These are phyloP conservation scores for Chrysopogon serrulatus DNA, from an alignment of 176 grass and related monocot species.

Conservation along the genomic window DNA sequence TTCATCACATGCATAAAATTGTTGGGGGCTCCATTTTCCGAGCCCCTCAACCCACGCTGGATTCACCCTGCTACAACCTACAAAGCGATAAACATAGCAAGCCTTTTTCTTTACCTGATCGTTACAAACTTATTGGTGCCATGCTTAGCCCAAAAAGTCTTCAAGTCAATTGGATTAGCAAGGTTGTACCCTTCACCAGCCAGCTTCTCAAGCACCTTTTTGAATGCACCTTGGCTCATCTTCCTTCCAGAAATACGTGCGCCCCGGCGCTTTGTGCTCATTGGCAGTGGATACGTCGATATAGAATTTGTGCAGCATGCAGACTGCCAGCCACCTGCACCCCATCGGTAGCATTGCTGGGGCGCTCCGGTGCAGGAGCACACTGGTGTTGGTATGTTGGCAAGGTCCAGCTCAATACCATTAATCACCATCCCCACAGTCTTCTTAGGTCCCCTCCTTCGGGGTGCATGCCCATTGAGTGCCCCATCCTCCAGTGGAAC, in stretches of 20 bases:
- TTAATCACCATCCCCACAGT: conserved; percentile 68
- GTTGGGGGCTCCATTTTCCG: neutral
- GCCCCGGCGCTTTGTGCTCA: conserved; percentile 63
- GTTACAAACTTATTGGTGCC: conserved; percentile 92
- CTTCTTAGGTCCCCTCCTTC: conserved; percentile 44
- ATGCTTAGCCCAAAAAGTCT: conserved; percentile 87
- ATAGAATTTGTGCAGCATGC: conserved; percentile 90
- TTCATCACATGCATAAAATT: neutral
- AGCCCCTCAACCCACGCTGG: neutral
- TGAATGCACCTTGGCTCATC: conserved; percentile 93
- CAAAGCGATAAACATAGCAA: conserved; percentile 20
- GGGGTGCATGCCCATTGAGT: conserved; percentile 24
- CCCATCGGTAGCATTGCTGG: conserved; percentile 83
- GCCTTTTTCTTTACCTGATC: conserved; percentile 49
- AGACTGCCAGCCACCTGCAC: conserved; percentile 79
- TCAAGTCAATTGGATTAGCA: conserved; percentile 77
- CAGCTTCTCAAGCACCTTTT: conserved; percentile 89
- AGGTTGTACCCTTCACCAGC: conserved; percentile 85
- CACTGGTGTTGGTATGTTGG: conserved; percentile 62
- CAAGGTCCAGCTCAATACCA: conserved; percentile 76
- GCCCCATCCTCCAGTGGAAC: conserved; percentile 20
- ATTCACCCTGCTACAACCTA: neutral
- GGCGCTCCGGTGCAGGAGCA: conserved; percentile 76
- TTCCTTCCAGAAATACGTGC: conserved; percentile 80
- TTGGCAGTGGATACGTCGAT: conserved; percentile 67